These are phyloP conservation scores for Hyphopichia burtonii DNA, from an alignment of 1,139 yeast genomes.

Conservation along the genomic window DNA sequence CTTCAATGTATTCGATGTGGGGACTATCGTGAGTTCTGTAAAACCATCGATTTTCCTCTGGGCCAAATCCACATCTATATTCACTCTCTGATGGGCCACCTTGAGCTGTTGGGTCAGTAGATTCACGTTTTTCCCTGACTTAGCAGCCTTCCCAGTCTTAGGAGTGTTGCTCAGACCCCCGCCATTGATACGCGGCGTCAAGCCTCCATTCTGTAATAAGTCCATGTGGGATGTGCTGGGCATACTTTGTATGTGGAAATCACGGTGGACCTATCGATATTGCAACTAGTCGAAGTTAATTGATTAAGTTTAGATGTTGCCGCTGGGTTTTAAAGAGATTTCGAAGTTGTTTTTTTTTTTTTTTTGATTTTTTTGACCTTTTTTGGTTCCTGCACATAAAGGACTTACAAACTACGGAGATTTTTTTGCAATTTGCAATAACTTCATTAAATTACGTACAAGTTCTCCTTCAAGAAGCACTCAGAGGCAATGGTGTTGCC, in stretches of 20 bases:
- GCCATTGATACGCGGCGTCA: slow-evolving; percentile 12
- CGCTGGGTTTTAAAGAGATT: neutral
- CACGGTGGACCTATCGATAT: neutral
- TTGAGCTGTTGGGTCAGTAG: slow-evolving; percentile 44
- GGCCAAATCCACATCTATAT: slow-evolving; percentile 64
- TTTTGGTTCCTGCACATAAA: neutral
- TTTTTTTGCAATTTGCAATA: too few species aligned
- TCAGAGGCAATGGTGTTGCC: neutral
- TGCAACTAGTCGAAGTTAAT: neutral
- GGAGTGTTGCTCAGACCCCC: slow-evolving; percentile 15
- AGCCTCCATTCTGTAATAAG: slow-evolving; percentile 7
- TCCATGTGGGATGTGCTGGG: slow-evolving; percentile 20
- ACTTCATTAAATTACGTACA: neutral
- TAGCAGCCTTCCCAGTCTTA: slow-evolving; percentile 17
- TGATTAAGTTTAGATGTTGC: neutral
- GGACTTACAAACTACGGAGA: too few species aligned
- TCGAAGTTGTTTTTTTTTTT: neutral
- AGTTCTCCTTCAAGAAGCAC: neutral
- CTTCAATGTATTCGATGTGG: slow-evolving; percentile 59
- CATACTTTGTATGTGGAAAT: slow-evolving; percentile 10
- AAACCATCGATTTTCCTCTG: slow-evolving; percentile 58
- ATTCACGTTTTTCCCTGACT: slow-evolving; percentile 19
- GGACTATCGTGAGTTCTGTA: slow-evolving; percentile 80
- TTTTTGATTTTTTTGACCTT: neutral
- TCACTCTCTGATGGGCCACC: slow-evolving; percentile 69